Base-by-base conservation (phyloP, 1,139 yeast genomes). In the Sugiyamaella xylanicola region DNA sequence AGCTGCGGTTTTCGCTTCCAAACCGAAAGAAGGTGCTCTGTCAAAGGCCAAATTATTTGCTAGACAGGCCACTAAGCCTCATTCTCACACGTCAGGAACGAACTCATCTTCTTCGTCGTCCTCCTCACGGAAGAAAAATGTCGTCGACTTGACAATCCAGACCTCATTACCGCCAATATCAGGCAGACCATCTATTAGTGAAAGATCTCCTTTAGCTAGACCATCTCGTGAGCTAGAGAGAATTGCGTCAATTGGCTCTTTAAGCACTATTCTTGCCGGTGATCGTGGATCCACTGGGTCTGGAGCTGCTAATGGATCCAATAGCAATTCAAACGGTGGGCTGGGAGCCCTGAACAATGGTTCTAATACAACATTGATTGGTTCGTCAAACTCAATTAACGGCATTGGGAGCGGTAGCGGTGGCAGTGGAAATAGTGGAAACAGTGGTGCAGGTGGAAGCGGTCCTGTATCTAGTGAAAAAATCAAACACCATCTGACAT, bases 211-310 rank as follows among this genome's bases (percentile, higher is more conserved):
- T 0, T 57, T 76, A 45, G 69, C 74, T 1, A 59, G 78, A 29
- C 74, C 78, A 0, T 75, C 78, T 0, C 72, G 73, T 55, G 80
- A 77, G 54, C 69, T 74, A 9, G 78, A 75, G 36, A 68, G 78
- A 41, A 71, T 76, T n/a, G 78, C 78, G 15, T 69, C 75, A 35
- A 68, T 74, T n/a, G 76, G 67, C 2, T 58, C 67, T 3, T 42
- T 67, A 29, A 57, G 62, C 16, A 58, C 70, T 8, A 53, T 59
- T 36, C 50, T 56, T n/a, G 56, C 56, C 37, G 20, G 52, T 48
- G 53, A 48, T 4, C 52, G 52, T 7, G 9, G 41, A 5, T 44
- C 46, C 5, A 9, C 37, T 4, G 41, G 39, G 8, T 21, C 25
- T 13, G 46, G 46, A 13, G 21, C 40, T 15, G 21, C 40, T 11